These are phyloP conservation scores for Castanea mollissima DNA, from an alignment of 306 rosid genomes.

Conservation along the genomic window DNA sequence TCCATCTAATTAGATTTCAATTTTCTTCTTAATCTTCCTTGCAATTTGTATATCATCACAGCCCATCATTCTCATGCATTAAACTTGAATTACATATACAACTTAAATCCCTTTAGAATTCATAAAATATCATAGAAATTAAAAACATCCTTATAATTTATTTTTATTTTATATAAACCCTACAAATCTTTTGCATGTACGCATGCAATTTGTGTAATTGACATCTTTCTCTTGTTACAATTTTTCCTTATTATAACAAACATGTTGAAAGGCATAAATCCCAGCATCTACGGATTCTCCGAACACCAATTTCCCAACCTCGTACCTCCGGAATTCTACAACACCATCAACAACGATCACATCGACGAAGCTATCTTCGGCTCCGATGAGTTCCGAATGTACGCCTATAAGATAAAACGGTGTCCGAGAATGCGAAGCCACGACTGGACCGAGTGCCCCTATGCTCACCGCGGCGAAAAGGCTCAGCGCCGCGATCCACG, in stretches of 20 bases:
- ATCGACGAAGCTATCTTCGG: conserved; percentile 22
- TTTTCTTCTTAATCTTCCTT: no score
- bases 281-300: conserved; percentile 4
- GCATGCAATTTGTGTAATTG: neutral
- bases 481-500: conserved; percentile 56
- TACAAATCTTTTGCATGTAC: neutral
- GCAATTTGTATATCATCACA: neutral
- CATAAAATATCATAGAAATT: neutral
- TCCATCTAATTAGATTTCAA: neutral
- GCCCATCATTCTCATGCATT: no score
- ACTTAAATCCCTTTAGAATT: neutral
- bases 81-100: neutral
- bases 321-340: neutral
- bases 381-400: conserved; percentile 60
- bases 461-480: conserved; percentile 56
- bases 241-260: neutral
- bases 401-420: conserved; percentile 43
- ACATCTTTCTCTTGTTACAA: neutral
- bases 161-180: neutral
- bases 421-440: conserved; percentile 47
- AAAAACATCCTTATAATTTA: neutral
- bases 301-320: neutral
- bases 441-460: conserved; percentile 61
- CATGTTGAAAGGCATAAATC: conserved; percentile 7
- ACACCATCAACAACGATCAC: neutral